A percentile compares a stretch with the other conserved stretches of the same genome.
Evolutionary conservation across 176 grass and related monocot species (phyloP).

Genomic region (Saccharum spontaneum): DNA sequence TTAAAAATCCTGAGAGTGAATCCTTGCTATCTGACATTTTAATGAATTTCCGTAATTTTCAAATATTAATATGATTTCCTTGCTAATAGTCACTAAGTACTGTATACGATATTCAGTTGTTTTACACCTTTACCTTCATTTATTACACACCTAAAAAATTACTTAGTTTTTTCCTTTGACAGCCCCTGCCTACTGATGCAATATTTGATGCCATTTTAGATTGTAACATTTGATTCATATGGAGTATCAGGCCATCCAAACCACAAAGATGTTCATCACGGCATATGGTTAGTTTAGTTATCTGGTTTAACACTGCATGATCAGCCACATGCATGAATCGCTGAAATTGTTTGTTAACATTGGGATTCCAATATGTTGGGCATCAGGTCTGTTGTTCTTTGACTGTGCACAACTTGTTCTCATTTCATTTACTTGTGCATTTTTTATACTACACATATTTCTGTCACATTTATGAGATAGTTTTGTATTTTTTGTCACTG

Average conservation of each 20-base stretch:
- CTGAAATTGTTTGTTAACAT: not conserved
- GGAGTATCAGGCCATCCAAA: conserved; percentile 92
- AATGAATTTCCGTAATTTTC: not conserved
- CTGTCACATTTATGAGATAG: not conserved
- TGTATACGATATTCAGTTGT: not conserved
- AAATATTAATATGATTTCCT: not conserved
- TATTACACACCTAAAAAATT: not conserved
- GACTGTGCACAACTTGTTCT: not conserved
- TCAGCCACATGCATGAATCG: not conserved
- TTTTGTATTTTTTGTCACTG: conserved; percentile 10
- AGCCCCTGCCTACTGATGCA: not conserved
- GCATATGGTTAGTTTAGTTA: conserved; percentile 53
- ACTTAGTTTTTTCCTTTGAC: not conserved
- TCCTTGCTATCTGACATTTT: not conserved
- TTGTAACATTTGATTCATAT: conserved; percentile 79
- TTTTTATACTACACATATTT: not conserved
- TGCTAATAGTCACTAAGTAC: not conserved
- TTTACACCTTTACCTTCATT: not conserved
- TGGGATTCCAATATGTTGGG: not conserved
- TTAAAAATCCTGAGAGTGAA: not conserved
- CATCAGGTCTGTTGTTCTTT: not conserved
- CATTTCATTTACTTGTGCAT: not conserved
- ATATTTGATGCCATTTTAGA: conserved; percentile 40
- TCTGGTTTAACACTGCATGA: conserved; percentile 1
- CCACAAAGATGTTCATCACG: conserved; percentile 79